These are phyloP conservation scores for Bipolaris oryzae DNA, from an alignment of 2,329 filamentous ascomycete genomes.

Conservation along the genomic window DNA sequence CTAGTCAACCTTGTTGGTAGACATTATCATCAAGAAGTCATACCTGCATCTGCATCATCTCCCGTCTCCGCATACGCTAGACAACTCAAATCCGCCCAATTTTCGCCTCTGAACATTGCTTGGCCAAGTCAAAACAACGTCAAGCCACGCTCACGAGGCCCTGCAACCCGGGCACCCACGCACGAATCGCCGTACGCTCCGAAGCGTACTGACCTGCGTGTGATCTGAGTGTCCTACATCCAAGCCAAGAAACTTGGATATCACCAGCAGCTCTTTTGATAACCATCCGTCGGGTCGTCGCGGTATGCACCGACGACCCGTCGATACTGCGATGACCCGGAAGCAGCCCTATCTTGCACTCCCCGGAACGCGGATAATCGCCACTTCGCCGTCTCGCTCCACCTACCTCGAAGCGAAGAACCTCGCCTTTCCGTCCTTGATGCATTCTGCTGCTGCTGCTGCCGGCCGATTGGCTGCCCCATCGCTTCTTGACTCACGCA, in stretches of 20 bases:
- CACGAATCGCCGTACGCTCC: slow-evolving; percentile 22
- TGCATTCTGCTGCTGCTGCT: background rate
- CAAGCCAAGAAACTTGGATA: slow-evolving; percentile 2
- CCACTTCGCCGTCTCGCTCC: background rate
- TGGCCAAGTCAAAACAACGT: slow-evolving; percentile 13
- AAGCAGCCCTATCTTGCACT: slow-evolving; percentile 1
- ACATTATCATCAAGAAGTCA: slow-evolving; percentile 23
- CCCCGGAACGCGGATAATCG: slow-evolving; percentile 1
- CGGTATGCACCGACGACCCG: slow-evolving; percentile 20
- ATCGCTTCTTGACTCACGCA: background rate
- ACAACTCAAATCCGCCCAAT: slow-evolving; percentile 27
- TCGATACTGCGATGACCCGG: slow-evolving; percentile 15
- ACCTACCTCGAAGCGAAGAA: slow-evolving; percentile 5
- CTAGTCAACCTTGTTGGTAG: slow-evolving; percentile 26
- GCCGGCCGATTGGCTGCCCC: background rate
- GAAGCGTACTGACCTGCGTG: slow-evolving; percentile 5
- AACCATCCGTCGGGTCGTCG: slow-evolving; percentile 14
- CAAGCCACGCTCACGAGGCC: slow-evolving; percentile 24
- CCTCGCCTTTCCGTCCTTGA: background rate
- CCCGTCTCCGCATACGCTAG: slow-evolving; percentile 39
- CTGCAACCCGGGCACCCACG: background rate
- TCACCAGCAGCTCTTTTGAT: slow-evolving; percentile 10
- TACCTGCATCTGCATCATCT: slow-evolving; percentile 25
- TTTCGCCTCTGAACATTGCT: slow-evolving; percentile 2
- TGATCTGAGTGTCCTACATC: slow-evolving; percentile 9